phyloP scores from a whole-genome alignment of 2,329 filamentous ascomycete species.

The Camillea tinctor region DNA sequence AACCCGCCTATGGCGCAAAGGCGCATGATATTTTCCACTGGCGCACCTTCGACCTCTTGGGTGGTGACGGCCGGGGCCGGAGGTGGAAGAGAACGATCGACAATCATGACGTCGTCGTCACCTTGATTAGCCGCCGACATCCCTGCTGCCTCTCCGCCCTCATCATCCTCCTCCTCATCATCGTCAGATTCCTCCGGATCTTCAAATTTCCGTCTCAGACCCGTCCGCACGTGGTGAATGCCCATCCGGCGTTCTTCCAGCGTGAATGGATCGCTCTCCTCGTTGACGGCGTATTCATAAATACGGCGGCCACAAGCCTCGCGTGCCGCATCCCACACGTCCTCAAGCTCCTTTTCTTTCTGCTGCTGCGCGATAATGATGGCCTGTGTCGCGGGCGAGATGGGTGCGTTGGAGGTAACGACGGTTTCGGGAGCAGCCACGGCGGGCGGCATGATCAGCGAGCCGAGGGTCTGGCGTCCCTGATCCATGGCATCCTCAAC shows the following conservation, averaged over 20 bases:
- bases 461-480: constrained; percentile 47
- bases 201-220: constrained; percentile 57
- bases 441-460: background rate
- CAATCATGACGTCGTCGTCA: constrained; percentile 32
- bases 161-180: constrained; percentile 48
- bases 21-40: constrained; percentile 27
- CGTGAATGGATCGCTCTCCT: constrained; percentile 67
- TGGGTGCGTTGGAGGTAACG: background rate
- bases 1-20: constrained; percentile 23
- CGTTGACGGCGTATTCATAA: constrained; percentile 38
- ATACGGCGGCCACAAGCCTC: constrained; percentile 34
- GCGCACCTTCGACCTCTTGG: constrained; percentile 25
- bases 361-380: constrained; percentile 34
- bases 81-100: constrained; percentile 30
- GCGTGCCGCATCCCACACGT: constrained; percentile 38
- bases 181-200: constrained; percentile 57
- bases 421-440: no score
- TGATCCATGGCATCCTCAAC: constrained; percentile 72
- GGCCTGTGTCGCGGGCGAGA: background rate
- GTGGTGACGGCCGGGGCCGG: constrained; percentile 27
- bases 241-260: constrained; percentile 66
- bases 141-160: constrained; percentile 18
- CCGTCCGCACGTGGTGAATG: constrained; percentile 69
- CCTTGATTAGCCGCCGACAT: constrained; percentile 6
- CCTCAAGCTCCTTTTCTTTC: constrained; percentile 35